Evolutionary conservation across 169 alveolate genomes (phyloP).

Genomic region (Plasmodium berghei): DNA sequence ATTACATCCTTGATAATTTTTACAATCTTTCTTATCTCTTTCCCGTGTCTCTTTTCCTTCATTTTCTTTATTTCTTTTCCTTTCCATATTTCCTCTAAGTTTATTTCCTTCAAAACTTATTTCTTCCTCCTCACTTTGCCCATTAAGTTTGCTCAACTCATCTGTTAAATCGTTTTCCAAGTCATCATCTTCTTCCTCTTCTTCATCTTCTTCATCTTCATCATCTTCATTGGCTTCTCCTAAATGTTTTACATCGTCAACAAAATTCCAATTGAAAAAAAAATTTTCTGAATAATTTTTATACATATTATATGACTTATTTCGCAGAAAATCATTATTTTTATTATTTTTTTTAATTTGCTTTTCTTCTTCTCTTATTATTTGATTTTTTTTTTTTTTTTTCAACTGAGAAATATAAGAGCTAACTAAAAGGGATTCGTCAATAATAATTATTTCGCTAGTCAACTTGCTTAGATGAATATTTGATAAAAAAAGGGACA

Average conservation of each 20-base stretch:
- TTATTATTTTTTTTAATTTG: not conserved
- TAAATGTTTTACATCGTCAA: not conserved
- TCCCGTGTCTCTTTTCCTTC: not conserved
- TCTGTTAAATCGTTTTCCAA: not conserved
- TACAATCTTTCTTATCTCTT: not conserved
- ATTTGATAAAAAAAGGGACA: slow-evolving; percentile 23
- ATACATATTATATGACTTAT: slow-evolving; percentile 56
- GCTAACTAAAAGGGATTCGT: slow-evolving; percentile 22
- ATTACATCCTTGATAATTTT: not conserved
- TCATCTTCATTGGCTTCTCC: not conserved
- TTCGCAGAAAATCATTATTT: not conserved
- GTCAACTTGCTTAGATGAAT: slow-evolving; percentile 57
- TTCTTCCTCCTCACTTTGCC: not conserved
- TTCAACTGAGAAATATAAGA: slow-evolving; percentile 1
- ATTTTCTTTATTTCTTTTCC: not conserved
- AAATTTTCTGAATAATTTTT: slow-evolving; percentile 52
- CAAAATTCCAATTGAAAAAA: slow-evolving; percentile 23
- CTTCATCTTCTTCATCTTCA: not conserved
- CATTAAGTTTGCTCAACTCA: not conserved
- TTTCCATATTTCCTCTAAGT: no score
- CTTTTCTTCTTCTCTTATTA: not conserved
- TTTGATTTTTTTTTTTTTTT: not conserved
- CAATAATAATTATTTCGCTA: slow-evolving; percentile 51
- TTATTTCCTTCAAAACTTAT: not conserved
- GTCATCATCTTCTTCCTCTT: slow-evolving; percentile 6